These are phyloP conservation scores for Monosporozyma aquatica DNA, from an alignment of 805 yeast species.

Conservation along the genomic window DNA sequence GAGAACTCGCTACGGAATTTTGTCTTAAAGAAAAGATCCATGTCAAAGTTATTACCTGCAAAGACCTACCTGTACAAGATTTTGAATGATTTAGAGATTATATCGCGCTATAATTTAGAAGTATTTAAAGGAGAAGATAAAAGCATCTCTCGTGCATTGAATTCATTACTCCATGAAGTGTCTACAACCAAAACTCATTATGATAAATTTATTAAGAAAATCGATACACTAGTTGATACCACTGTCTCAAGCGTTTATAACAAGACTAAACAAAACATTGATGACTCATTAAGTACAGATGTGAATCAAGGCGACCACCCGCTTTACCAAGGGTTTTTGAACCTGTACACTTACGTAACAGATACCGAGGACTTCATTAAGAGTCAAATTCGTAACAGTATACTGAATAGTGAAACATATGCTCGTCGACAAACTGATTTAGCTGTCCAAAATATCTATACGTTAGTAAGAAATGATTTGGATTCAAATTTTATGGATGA, in stretches of 20 bases:
- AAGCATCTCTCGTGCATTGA: slow-evolving; percentile 40
- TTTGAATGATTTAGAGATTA: slow-evolving; percentile 49
- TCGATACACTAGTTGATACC: slow-evolving; percentile 55
- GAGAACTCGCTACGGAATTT: slow-evolving; percentile 82
- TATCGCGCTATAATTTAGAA: slow-evolving; percentile 57
- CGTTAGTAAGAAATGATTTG: slow-evolving; percentile 53
- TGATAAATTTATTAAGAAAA: slow-evolving; percentile 43
- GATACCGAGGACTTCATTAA: slow-evolving; percentile 62
- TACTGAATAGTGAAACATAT: slow-evolving; percentile 52
- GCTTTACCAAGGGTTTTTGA: slow-evolving; percentile 50
- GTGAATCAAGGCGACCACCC: slow-evolving; percentile 32
- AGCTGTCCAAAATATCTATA: slow-evolving; percentile 54
- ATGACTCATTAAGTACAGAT: slow-evolving; percentile 39
- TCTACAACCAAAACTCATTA: slow-evolving; percentile 46
- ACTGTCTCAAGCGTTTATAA: slow-evolving; percentile 52
- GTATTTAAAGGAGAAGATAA: slow-evolving; percentile 43
- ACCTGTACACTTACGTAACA: slow-evolving; percentile 58
- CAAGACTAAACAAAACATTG: slow-evolving; percentile 46
- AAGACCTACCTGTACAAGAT: slow-evolving; percentile 73
- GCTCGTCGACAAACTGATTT: slow-evolving; percentile 55
- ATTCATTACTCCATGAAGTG: slow-evolving; percentile 54
- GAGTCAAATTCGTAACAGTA: slow-evolving; percentile 53
- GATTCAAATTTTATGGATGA: slow-evolving; percentile 52
- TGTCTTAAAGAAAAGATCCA: slow-evolving; percentile 77
- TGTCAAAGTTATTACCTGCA: slow-evolving; percentile 87